Percentiles rank a stretch among this genome's conserved stretches.
phyloP scores from a whole-genome alignment of 176 grass and related monocot species.

The Oryza meridionalis region DNA sequence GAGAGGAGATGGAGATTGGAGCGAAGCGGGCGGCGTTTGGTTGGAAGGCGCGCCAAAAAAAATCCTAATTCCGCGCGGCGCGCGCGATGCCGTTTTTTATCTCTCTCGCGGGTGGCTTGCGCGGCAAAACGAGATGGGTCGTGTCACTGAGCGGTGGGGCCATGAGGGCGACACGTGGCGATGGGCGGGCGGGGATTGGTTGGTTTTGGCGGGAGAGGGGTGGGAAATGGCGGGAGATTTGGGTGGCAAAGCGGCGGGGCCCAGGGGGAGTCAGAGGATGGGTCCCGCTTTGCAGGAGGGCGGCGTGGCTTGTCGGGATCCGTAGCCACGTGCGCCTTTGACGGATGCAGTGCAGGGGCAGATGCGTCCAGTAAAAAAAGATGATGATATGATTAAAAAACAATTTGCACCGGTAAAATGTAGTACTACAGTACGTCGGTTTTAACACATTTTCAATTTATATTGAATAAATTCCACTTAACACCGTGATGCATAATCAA shows the following conservation, averaged over 20 bases:
- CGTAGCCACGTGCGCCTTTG: conserved; percentile 31
- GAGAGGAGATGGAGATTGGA: background rate
- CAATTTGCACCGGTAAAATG: no score
- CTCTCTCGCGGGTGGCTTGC: conserved; percentile 11
- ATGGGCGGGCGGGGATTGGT: background rate
- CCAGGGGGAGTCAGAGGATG: background rate
- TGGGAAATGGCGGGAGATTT: conserved; percentile 51
- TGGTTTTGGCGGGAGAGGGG: conserved; percentile 58
- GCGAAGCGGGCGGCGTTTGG: background rate
- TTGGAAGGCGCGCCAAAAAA: conserved; percentile 50
- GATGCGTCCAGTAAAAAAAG: background rate
- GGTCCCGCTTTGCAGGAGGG: background rate
- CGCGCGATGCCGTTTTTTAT: conserved; percentile 3
- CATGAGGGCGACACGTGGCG: background rate
- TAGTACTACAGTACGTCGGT: no score
- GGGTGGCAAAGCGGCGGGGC: background rate
- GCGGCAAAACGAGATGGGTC: background rate
- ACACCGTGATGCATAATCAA: no score
- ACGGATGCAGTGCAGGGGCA: background rate
- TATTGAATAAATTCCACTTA: no score
- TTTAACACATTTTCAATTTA: no score
- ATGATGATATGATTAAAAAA: no score
- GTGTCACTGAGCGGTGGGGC: conserved; percentile 34
- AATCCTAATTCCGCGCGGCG: background rate
- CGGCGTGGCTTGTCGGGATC: conserved; percentile 34